Conservation (phyloP, 306 rosid species). For the Arachis stenosperma region DNA sequence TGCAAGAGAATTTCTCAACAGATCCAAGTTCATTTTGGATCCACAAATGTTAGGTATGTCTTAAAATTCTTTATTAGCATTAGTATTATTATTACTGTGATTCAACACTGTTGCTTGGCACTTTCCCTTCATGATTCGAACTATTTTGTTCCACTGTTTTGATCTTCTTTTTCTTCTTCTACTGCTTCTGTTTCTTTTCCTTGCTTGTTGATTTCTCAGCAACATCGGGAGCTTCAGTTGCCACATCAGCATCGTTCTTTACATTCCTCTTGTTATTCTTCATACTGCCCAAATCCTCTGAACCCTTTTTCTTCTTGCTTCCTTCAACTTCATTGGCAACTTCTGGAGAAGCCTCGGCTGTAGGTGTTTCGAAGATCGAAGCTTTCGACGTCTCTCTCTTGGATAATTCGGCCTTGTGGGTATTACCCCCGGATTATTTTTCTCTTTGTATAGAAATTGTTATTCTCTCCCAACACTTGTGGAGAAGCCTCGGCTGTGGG, state of each 20-base stretch:
- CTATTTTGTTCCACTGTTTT: slow-evolving; percentile 37
- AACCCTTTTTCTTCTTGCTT: slow-evolving; percentile 36
- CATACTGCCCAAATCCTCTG: slow-evolving; percentile 38
- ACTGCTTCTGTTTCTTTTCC: slow-evolving; percentile 19
- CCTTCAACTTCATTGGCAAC: not conserved
- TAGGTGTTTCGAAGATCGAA: slow-evolving; percentile 40
- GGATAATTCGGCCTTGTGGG: too few species aligned
- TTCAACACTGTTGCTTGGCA: slow-evolving; percentile 36
- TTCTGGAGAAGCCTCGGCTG: not conserved
- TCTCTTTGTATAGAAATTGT: too few species aligned
- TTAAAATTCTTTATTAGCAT: too few species aligned
- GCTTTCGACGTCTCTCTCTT: slow-evolving; percentile 72
- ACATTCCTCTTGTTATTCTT: slow-evolving; percentile 46
- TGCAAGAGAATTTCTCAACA: too few species aligned
- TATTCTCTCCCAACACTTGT: too few species aligned
- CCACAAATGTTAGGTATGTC: too few species aligned
- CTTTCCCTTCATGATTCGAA: slow-evolving; percentile 42
- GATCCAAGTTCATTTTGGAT: too few species aligned
- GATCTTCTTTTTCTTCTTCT: slow-evolving; percentile 42
- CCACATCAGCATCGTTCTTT: slow-evolving; percentile 39
- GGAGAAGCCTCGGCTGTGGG: slow-evolving; percentile 16
- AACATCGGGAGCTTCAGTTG: slow-evolving; percentile 43
- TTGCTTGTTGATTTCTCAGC: slow-evolving; percentile 37
- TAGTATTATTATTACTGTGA: slow-evolving; percentile 24
- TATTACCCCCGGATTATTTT: too few species aligned